A percentile compares a stretch with the other conserved stretches of the same genome.
These are phyloP conservation scores for Malus hybrid DNA, from an alignment of 331 rosid species.

Conservation along the genomic window DNA sequence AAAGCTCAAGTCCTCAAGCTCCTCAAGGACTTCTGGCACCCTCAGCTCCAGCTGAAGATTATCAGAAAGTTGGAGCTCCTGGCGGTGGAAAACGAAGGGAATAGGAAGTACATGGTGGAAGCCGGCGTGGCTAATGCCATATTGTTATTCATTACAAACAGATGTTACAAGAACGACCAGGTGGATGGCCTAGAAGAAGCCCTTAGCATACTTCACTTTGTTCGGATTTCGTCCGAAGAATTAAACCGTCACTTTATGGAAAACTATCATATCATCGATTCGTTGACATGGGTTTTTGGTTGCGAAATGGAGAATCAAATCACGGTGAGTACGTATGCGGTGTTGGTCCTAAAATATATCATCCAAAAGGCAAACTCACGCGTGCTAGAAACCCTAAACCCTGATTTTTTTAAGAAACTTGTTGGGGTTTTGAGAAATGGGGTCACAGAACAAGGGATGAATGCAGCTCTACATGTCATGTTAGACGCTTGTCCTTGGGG, in stretches of 20 bases:
- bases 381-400: slow-evolving; percentile 12
- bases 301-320: slow-evolving; percentile 11
- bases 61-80: slow-evolving; percentile 13
- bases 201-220: slow-evolving; percentile 36
- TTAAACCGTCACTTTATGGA: slow-evolving; percentile 11
- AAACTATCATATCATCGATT: slow-evolving; percentile 28
- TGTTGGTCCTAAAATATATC: slow-evolving; percentile 29
- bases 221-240: slow-evolving; percentile 28
- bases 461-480: slow-evolving; percentile 20
- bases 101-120: slow-evolving; percentile 21
- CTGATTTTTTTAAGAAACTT: slow-evolving; percentile 16
- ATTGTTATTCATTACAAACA: slow-evolving; percentile 21
- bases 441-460: slow-evolving; percentile 9
- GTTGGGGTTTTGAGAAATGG: neutral
- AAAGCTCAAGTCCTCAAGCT: slow-evolving; percentile 20
- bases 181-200: slow-evolving; percentile 53
- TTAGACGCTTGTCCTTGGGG: slow-evolving; percentile 12
- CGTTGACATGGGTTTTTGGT: slow-evolving; percentile 42
- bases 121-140: slow-evolving; percentile 30
- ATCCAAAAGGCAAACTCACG: slow-evolving; percentile 10
- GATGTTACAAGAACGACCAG: slow-evolving; percentile 4
- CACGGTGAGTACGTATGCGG: slow-evolving; percentile 29
- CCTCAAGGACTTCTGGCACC: slow-evolving; percentile 9
- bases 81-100: slow-evolving; percentile 26
- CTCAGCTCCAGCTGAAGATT: slow-evolving; percentile 3